phyloP scores from a whole-genome alignment of 2,329 filamentous ascomycete species.

The Domatiomyces catenatus region DNA sequence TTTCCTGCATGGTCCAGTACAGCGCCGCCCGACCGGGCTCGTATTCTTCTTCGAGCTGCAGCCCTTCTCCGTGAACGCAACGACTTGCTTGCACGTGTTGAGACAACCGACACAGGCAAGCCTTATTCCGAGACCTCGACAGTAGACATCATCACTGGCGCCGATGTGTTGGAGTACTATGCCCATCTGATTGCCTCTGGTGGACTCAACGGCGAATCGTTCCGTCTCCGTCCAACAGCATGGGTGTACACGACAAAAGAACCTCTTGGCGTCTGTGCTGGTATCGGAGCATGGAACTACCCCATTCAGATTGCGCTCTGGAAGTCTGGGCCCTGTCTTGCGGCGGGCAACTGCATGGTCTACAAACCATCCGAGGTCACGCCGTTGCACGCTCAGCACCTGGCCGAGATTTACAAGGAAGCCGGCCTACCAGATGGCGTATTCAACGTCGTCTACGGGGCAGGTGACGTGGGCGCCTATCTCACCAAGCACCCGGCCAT shows the following conservation, averaged over 20 bases:
- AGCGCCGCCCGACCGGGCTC: constrained; percentile 56
- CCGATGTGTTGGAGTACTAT: constrained; percentile 76
- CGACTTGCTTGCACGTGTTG: constrained; percentile 60
- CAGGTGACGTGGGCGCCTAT: constrained; percentile 60
- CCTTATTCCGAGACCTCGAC: constrained; percentile 69
- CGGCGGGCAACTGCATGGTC: constrained; percentile 77
- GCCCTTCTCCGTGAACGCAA: constrained; percentile 59
- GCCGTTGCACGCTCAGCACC: constrained; percentile 60
- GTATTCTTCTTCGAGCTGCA: constrained; percentile 64
- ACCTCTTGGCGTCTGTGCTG: constrained; percentile 66
- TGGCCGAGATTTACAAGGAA: constrained; percentile 62
- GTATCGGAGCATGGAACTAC: constrained; percentile 86
- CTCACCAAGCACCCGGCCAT: constrained; percentile 57
- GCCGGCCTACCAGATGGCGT: constrained; percentile 68
- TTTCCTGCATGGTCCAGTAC: constrained; percentile 66
- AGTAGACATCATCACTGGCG: constrained; percentile 69
- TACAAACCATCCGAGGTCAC: constrained; percentile 86
- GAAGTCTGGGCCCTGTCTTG: constrained; percentile 75
- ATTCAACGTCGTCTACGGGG: constrained; percentile 76
- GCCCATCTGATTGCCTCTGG: constrained; percentile 63
- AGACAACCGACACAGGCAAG: constrained; percentile 78
- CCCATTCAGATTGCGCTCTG: constrained; percentile 80
- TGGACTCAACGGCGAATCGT: constrained; percentile 66
- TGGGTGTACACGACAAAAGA: constrained; percentile 75
- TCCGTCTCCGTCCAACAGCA: constrained; percentile 56